Conservation (phyloP, 331 rosid species). For the Dryas integrifolia region DNA sequence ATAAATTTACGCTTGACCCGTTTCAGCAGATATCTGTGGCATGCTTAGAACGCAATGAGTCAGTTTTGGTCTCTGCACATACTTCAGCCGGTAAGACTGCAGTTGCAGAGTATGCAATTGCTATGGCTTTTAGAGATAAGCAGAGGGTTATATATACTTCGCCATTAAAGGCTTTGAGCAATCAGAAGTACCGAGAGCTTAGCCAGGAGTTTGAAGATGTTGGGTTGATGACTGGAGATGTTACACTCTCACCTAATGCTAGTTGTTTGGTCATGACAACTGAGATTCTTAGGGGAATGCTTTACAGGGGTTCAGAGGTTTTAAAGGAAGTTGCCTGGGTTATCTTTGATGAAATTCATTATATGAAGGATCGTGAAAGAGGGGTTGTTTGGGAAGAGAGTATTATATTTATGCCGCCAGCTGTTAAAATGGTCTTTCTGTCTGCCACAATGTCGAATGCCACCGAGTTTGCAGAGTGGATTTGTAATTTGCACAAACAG, state of each 20-base stretch:
- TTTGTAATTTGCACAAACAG: constrained; percentile 80
- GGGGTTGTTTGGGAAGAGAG: constrained; percentile 99
- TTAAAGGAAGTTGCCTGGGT: constrained; percentile 96
- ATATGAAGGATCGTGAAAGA: constrained; percentile 94
- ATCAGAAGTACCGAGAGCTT: constrained; percentile 90
- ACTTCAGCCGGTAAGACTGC: constrained; percentile 98
- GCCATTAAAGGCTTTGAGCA: constrained; percentile 85
- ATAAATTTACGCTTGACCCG: constrained; percentile 74
- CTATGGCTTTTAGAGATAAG: constrained; percentile 84
- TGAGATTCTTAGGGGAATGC: constrained; percentile 90
- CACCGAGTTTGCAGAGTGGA: constrained; percentile 95
- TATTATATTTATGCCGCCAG: constrained; percentile 86
- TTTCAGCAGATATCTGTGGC: constrained; percentile 84
- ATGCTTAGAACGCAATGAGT: constrained; percentile 84
- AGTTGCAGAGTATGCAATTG: constrained; percentile 92
- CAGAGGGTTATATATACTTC: constrained; percentile 92
- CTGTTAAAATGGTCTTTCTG: constrained; percentile 88
- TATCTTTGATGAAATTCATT: constrained; percentile 90
- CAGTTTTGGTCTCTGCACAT: constrained; percentile 89
- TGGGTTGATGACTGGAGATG: constrained; percentile 94
- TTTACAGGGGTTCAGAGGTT: constrained; percentile 87
- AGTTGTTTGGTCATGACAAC: constrained; percentile 91
- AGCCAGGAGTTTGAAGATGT: constrained; percentile 82
- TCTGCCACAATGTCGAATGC: constrained; percentile 98
- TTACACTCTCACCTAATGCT: constrained; percentile 78